These are phyloP conservation scores for Fraxinus floribunda DNA, from an alignment of 305 asterid genomes.

Conservation along the genomic window DNA sequence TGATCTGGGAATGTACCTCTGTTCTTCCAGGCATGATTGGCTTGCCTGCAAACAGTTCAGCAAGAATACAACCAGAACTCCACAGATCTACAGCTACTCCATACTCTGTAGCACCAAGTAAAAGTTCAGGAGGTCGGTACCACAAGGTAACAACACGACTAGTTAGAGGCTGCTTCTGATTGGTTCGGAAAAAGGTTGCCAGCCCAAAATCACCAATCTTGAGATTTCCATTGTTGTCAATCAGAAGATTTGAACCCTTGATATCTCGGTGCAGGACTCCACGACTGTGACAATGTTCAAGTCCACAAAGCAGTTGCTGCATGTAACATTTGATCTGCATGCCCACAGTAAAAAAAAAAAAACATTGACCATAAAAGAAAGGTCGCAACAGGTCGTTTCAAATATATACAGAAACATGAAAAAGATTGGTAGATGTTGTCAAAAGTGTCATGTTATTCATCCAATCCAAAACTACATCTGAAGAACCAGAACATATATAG, in stretches of 20 bases:
- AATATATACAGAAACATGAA: background rate
- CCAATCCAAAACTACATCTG: background rate
- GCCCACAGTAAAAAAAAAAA: conserved; percentile 15
- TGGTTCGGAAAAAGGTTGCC: conserved; percentile 63
- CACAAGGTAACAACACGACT: conserved; percentile 92
- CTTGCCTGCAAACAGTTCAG: conserved; percentile 72
- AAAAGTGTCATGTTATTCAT: background rate
- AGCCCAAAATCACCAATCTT: conserved; percentile 90
- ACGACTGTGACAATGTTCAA: conserved; percentile 80
- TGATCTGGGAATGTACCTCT: conserved; percentile 50
- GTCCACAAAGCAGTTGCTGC: conserved; percentile 75
- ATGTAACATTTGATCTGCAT: conserved; percentile 80
- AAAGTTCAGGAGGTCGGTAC: conserved; percentile 90
- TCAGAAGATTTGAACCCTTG: conserved; percentile 76
- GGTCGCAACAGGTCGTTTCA: background rate
- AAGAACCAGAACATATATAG: background rate
- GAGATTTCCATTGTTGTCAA: conserved; percentile 63
- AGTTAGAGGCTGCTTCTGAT: conserved; percentile 70
- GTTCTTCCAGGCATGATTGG: conserved; percentile 95
- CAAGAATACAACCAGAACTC: conserved; percentile 92
- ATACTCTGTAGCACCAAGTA: conserved; percentile 78
- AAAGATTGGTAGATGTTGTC: background rate
- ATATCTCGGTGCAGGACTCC: conserved; percentile 87
- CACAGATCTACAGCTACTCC: conserved; percentile 82
- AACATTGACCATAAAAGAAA: background rate